Conservation (phyloP, 2,329 filamentous ascomycete species). For the Kalaharituber pfeilii region DNA sequence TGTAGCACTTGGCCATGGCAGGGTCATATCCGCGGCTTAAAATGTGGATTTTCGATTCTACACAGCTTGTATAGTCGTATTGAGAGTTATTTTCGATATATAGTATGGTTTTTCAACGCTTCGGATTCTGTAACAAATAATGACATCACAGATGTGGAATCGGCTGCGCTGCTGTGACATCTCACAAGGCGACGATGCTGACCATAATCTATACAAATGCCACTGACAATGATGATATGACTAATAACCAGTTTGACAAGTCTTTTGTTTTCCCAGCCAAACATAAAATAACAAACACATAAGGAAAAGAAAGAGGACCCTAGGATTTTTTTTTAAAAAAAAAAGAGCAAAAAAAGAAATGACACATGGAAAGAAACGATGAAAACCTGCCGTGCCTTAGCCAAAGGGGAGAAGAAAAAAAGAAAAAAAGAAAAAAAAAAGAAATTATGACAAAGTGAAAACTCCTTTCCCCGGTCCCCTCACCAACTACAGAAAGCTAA, state of each 20-base stretch:
- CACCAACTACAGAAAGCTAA: not conserved
- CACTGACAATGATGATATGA: not conserved
- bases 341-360: not conserved
- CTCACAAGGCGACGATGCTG: not conserved
- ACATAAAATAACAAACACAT: not conserved
- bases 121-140: not conserved
- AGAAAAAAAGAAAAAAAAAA: constrained; percentile 25
- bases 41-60: no score
- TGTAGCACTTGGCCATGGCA: no score
- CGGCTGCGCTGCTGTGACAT: not conserved
- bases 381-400: not conserved
- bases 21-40: no score
- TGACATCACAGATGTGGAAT: not conserved
- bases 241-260: not conserved
- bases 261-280: constrained; percentile 1
- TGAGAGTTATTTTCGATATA: no score
- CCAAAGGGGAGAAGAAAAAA: not conserved
- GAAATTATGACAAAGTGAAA: not conserved
- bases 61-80: no score
- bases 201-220: not conserved
- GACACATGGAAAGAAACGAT: not conserved
- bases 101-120: no score
- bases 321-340: no score
- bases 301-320: constrained; percentile 28
- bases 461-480: not conserved